phyloP scores from a whole-genome alignment of 1,139 yeast species.

The Saccharomyces hybrid region DNA sequence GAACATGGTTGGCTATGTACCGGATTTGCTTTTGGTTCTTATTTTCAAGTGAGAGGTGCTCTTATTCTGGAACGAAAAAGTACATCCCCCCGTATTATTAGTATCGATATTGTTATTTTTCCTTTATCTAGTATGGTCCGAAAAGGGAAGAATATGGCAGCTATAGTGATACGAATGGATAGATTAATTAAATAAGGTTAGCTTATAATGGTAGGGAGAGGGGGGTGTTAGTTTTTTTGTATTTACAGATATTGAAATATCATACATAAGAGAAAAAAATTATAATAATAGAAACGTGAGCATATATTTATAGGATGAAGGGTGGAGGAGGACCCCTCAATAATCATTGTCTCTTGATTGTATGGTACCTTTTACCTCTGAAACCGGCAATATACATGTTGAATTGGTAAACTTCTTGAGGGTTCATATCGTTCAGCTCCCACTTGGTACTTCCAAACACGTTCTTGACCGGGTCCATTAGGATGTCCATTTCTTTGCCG shows the following conservation, averaged over 20 bases:
- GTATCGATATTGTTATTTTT: neutral
- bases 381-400: constrained; percentile 84
- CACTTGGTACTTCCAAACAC: constrained; percentile 80
- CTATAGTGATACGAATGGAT: neutral
- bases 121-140: neutral
- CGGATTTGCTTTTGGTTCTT: neutral
- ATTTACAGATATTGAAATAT: neutral
- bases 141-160: neutral
- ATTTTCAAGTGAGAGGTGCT: neutral
- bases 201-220: neutral
- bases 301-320: constrained; percentile 3
- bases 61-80: neutral
- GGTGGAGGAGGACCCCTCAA: neutral
- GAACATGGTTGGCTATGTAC: neutral
- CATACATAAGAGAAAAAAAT: neutral
- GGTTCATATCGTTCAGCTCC: constrained; percentile 86
- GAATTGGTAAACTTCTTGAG: constrained; percentile 87
- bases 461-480: constrained; percentile 69
- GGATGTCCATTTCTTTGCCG: constrained; percentile 68
- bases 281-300: neutral
- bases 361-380: constrained; percentile 95
- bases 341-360: constrained; percentile 37
- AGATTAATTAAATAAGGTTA: neutral
- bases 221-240: neutral
- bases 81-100: neutral